These are phyloP conservation scores for Penicillium ucsense DNA, from an alignment of 495 filamentous ascomycete species.

Conservation along the genomic window DNA sequence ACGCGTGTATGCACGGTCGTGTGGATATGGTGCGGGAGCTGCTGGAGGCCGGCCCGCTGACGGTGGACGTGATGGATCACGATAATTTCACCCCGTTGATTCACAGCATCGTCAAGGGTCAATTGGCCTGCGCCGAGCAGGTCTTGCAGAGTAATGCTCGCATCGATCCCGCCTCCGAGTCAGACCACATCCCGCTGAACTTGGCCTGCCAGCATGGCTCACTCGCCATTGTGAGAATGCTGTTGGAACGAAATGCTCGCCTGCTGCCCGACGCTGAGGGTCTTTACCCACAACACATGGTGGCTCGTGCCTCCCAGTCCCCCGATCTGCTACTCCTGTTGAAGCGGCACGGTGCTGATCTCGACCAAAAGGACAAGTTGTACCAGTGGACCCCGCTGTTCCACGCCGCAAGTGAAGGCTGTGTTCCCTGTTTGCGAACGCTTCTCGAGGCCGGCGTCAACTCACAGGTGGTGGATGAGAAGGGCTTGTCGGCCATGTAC, in stretches of 20 bases:
- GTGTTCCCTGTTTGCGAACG: constrained; percentile 72
- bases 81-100: constrained; percentile 96
- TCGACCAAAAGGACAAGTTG: constrained; percentile 86
- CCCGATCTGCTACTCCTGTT: constrained; percentile 70
- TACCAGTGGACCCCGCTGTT: constrained; percentile 97
- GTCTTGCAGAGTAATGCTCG: constrained; percentile 64
- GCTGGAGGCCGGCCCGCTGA: constrained; percentile 48
- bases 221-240: constrained; percentile 66
- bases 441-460: constrained; percentile 68
- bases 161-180: constrained; percentile 70
- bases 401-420: constrained; percentile 93
- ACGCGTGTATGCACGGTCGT: constrained; percentile 89
- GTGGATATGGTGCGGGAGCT: constrained; percentile 74
- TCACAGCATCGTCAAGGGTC: constrained; percentile 81
- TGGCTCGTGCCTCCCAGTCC: constrained; percentile 78
- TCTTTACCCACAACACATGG: constrained; percentile 93
- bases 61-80: constrained; percentile 80
- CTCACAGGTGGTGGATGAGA: constrained; percentile 74
- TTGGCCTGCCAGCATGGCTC: constrained; percentile 90
- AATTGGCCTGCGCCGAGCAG: constrained; percentile 65
- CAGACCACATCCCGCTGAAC: constrained; percentile 89
- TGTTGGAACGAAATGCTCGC: constrained; percentile 66
- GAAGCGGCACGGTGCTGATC: constrained; percentile 77
- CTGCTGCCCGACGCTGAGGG: constrained; percentile 91
- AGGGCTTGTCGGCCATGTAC: constrained; percentile 88